Evolutionary conservation across 768 basidiomycete species (phyloP), one percentile per base, ranked within the genome.

Genomic region (Pleurotus platypus): DNA sequence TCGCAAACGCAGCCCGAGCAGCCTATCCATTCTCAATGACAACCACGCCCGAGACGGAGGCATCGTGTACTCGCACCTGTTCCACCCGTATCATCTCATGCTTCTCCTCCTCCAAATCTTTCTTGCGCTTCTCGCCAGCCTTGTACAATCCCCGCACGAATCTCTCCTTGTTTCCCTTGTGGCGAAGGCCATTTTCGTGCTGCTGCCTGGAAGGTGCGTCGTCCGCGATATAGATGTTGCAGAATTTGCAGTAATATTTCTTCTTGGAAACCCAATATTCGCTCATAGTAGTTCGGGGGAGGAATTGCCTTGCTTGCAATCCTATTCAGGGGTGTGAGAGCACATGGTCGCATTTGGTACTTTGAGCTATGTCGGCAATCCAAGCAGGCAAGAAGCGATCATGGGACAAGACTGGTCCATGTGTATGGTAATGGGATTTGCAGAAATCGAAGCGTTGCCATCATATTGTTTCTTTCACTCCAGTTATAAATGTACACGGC

Each of bases 191-290:
- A 61, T 84, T 90, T 72, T 98, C 97, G 67, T 99, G 97, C 55
- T 92, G 92, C 61, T 83, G 78, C 51, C 91, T 81, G 1, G 96
- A 98, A 59, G 97, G 90, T 8, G 78, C 92, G 78, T 99, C 96
- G 74, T 99, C 97, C 53, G 94, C 84, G 60, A 99, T 98, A 76
- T 88, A 98, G 61, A 93, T 94, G 50, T 94, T 90, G 76, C 97
- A 98, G 77, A 98, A 98, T 69, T 94, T 94, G 86, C 94, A 97
- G 68, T 84, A 90, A 72, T 95, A 96, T 64, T 86, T 89, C 72
- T 94, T 94, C 69, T 90, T 86, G 22, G 92, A 92, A 60, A 94
- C 88, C 92, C 93, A 95, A 70, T 89, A 94, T 70, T 94, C 92
- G 63, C 85, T 87, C 92, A 94, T 94, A 45, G 6, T 22, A 16